phyloP scores from a whole-genome alignment of 345 rosid genomes.

The Gossypium herbaceum region DNA sequence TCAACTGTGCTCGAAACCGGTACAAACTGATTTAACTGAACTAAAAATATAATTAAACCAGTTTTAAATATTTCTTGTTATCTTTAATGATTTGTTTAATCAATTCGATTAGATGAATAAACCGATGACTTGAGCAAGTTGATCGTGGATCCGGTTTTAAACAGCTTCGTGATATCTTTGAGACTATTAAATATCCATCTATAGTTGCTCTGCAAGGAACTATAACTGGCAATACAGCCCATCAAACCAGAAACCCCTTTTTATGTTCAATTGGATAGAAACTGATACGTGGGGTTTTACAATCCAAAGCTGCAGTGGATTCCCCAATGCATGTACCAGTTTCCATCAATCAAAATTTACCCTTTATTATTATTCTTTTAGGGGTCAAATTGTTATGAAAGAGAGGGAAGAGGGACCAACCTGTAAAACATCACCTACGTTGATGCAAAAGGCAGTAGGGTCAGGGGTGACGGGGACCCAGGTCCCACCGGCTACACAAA shows the following conservation, averaged over 20 bases:
- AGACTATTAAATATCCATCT: too few species aligned
- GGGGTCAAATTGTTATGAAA: not conserved
- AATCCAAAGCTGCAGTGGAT: not conserved
- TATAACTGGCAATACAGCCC: not conserved
- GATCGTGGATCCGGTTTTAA: too few species aligned
- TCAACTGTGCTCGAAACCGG: fast-evolving
- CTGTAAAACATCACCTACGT: slow-evolving; percentile 88
- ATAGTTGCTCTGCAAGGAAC: not conserved
- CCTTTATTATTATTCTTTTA: not conserved
- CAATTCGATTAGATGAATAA: too few species aligned
- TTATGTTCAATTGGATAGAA: not conserved
- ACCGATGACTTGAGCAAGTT: too few species aligned
- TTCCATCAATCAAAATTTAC: not conserved
- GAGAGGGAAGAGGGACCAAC: slow-evolving; percentile 28
- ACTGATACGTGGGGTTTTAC: not conserved
- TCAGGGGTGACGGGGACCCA: slow-evolving; percentile 86
- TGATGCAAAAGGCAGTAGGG: slow-evolving; percentile 63
- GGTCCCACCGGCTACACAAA: slow-evolving; percentile 45
- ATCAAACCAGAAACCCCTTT: not conserved
- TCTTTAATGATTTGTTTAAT: too few species aligned
- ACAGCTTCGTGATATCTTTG: not conserved
- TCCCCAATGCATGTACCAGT: not conserved
- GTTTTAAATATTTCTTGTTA: too few species aligned
- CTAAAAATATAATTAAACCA: too few species aligned
- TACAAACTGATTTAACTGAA: too few species aligned